These are phyloP conservation scores for Zygotorulaspora chibaensis DNA, from an alignment of 805 yeast genomes.

Conservation along the genomic window DNA sequence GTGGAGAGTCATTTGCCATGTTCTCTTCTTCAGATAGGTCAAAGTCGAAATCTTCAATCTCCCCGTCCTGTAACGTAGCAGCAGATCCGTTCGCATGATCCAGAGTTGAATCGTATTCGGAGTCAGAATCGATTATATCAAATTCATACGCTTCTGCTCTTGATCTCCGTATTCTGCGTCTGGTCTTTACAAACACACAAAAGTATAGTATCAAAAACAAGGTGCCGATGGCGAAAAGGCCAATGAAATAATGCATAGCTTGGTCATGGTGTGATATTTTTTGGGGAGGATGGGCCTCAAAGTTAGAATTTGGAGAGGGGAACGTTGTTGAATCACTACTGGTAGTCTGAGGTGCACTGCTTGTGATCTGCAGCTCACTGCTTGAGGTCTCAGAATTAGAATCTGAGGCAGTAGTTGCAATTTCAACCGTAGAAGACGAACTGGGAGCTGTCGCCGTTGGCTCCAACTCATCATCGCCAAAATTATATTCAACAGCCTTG, in stretches of 20 bases:
- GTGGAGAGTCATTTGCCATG: slow-evolving; percentile 5
- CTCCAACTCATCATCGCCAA: slow-evolving; percentile 37
- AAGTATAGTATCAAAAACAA: slow-evolving; percentile 42
- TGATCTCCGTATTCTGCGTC: slow-evolving; percentile 48
- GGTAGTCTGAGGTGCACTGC: slow-evolving; percentile 6
- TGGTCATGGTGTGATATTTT: slow-evolving; percentile 41
- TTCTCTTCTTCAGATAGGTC: slow-evolving; percentile 34
- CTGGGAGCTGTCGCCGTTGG: neutral
- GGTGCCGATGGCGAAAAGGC: slow-evolving; percentile 57
- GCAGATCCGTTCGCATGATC: slow-evolving; percentile 19
- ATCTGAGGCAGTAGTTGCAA: too few species aligned
- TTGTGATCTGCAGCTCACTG: neutral
- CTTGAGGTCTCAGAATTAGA: slow-evolving; percentile 1
- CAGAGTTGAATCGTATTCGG: slow-evolving; percentile 35
- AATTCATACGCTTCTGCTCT: slow-evolving; percentile 71
- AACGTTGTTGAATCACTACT: neutral
- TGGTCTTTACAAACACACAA: slow-evolving; percentile 40
- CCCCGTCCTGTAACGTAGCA: slow-evolving; percentile 15
- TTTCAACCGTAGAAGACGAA: slow-evolving; percentile 1
- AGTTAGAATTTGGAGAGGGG: slow-evolving; percentile 11
- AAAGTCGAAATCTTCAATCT: slow-evolving; percentile 32
- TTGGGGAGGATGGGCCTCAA: slow-evolving; percentile 25
- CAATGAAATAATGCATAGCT: slow-evolving; percentile 59
- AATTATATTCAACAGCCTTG: slow-evolving; percentile 54
- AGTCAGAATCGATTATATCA: slow-evolving; percentile 69